A percentile compares a stretch with the other conserved stretches of the same genome.
These are phyloP conservation scores for Termitomyces sp. DNA, from an alignment of 768 basidiomycete genomes.

Conservation along the genomic window DNA sequence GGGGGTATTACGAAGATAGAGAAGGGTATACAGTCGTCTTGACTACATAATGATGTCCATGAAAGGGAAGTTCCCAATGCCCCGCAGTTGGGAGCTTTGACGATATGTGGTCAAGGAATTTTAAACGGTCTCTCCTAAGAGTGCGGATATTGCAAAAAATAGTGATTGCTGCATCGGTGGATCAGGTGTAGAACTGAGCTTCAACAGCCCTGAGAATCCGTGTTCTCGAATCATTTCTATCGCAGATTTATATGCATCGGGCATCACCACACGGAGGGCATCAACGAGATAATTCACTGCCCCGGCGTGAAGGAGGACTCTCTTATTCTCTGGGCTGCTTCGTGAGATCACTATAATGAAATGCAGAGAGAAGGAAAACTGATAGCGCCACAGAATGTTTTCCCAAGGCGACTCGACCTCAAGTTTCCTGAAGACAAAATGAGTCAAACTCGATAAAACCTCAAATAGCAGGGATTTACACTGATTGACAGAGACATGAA, in stretches of 20 bases:
- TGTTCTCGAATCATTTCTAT: constrained; percentile 5
- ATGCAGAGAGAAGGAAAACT: constrained; percentile 11
- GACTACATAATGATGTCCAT: not conserved
- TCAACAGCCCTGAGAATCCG: constrained; percentile 4
- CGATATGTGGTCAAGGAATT: too few species aligned
- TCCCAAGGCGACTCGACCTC: not conserved
- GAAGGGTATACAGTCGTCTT: not conserved
- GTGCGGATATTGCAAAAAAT: constrained; percentile 6
- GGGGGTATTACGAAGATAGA: not conserved
- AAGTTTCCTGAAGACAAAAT: not conserved
- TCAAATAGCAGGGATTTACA: constrained; percentile 5
- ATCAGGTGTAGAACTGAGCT: not conserved
- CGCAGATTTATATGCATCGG: not conserved
- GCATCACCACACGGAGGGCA: constrained; percentile 5
- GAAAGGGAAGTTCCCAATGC: not conserved
- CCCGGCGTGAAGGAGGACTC: constrained; percentile 10
- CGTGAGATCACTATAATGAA: constrained; percentile 7
- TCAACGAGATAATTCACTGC: constrained; percentile 7
- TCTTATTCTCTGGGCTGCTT: not conserved
- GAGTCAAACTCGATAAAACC: not conserved
- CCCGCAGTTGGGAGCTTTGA: not conserved
- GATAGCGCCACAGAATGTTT: constrained; percentile 3
- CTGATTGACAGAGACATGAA: not conserved
- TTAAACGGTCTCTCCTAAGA: not conserved
- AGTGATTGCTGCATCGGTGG: constrained; percentile 7